These are phyloP conservation scores for Zygosaccharomyces bailii DNA, from an alignment of 805 yeast genomes.

Conservation along the genomic window DNA sequence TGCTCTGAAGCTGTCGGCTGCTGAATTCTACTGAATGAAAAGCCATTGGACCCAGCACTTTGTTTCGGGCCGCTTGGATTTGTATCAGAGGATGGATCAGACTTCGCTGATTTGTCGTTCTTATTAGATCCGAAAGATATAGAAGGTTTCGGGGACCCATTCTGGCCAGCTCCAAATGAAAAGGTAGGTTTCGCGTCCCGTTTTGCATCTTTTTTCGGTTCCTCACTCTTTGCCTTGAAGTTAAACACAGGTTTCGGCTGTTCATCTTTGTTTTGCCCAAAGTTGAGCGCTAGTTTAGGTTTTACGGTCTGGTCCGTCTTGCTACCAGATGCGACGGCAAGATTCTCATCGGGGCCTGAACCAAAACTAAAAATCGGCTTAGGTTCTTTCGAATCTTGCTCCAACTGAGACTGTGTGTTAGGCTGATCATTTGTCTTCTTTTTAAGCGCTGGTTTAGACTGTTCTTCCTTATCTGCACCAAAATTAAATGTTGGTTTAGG, in stretches of 20 bases:
- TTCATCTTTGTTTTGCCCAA: no score
- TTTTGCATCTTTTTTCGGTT: slow-evolving; percentile 1
- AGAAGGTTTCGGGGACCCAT: no score
- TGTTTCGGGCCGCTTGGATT: background rate
- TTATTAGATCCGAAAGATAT: no score
- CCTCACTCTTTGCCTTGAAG: background rate
- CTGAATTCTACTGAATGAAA: slow-evolving; percentile 5
- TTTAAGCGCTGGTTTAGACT: slow-evolving; percentile 8
- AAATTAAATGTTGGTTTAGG: slow-evolving; percentile 13
- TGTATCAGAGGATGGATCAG: background rate
- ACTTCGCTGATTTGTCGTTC: slow-evolving; percentile 3
- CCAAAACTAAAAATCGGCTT: slow-evolving; percentile 16
- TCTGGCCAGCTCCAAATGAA: slow-evolving; percentile 12
- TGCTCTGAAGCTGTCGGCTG: background rate
- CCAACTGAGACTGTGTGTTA: no score
- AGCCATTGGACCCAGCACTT: background rate
- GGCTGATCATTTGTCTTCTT: background rate
- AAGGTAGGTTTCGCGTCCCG: slow-evolving; percentile 8
- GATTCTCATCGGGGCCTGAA: no score
- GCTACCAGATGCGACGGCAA: no score
- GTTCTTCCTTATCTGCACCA: slow-evolving; percentile 7
- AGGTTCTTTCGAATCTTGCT: background rate
- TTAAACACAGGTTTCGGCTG: no score
- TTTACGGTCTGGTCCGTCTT: background rate
- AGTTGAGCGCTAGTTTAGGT: slow-evolving; percentile 3